Evolutionary conservation across 306 rosid genomes (phyloP), one percentile per base, ranked within the genome.

Genomic region (Cyamopsis tetragonoloba): DNA sequence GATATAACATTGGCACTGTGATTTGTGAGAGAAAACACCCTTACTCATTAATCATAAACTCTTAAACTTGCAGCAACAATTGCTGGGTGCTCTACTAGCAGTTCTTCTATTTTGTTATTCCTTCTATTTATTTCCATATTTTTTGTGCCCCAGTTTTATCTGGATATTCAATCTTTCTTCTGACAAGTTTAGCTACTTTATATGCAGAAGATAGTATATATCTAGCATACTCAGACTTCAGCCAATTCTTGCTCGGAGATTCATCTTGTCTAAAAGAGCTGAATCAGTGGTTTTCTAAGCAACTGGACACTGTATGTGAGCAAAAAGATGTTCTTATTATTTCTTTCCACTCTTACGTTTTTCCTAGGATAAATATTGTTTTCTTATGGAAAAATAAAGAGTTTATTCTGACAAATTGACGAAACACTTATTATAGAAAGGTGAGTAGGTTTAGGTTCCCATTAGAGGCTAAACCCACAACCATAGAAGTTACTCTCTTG

Each of bases 201-300:
- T 72, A 17, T 68, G 87, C 95, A 93, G 99, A 86, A 77, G 91
- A 90, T 74, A 95, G 91, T 42, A 86, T 93, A 67, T 90, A 89
- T 84, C 85, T 93, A 81, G 96, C 91, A 23, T 93, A 90, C 74
- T 86, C 97, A 24, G 96, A 93, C 79, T 90, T 90, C 77, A 83
- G 77, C 72, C 85, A 81, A 15, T 93, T 88, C 80, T 77, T 93
- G 85, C 83, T 80, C 68, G 99, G 91, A 77, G 99, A 93, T 74
- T 80, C 97, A 7, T 82, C 87, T 39, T 93, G 92, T 84, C 73
- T 88, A 31, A 84, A 86, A 72, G 97, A 93, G 82, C 83, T 93
- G 54, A 90, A 90, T 77, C 93, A 90, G 80, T 90, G 99, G 99
- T 93, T 93, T 86, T 68, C 96, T 59, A 90, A 88, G 84, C 96